Evolutionary conservation across 2,329 filamentous ascomycete species (phyloP), one percentile per base, ranked within the genome.

Genomic region (Domatiomyces globalis): DNA sequence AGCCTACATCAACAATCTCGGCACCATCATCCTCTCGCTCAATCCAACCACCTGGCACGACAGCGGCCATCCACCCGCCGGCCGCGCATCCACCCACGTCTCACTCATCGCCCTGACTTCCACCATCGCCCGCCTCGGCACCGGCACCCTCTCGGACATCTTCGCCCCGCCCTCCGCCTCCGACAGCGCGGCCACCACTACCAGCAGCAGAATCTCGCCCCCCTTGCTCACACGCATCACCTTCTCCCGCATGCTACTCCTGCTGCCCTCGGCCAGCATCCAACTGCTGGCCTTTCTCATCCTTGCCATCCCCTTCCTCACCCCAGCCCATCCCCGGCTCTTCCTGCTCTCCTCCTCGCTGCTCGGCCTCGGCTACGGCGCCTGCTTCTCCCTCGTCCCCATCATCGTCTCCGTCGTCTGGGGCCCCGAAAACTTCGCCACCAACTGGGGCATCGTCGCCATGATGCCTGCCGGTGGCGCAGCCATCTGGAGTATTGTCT

Each of bases 341-440:
- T 95, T 96, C 71, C 90, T 88, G 77, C 69, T 90, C 46, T 85
- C 94, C 7, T 94, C 87, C 0, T 79, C 84, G 0, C 75, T 89
- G 1, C 81, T 98, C 5, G 92, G 92, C 5, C 83, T 88, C 1
- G 92, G 92, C 45, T 96, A 98, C 64, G 92, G 92, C 45, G 89
- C 89, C 29, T 80, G 89, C 19, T 98, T 96, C 71, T 85, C 81
- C 46, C 76, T 96, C 5, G 85, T 85, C 0, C 92, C 92, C 1
- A 89, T 96, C 58, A 86, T 96, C 51, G 84, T 95, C 60, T 87
- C 83, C n/a, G 88, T 95, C 8, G 90, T 98, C 45, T 98, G 92
- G 92, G 92, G 92, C 22, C 88, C 95, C 0, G 89, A 96, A 71
- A 98, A 96, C 66, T 96, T 98, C 65, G 92, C 87, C 52, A 98